Base-by-base conservation (phyloP, 2,329 filamentous ascomycete species). In the Akanthomyces dipterigenus region DNA sequence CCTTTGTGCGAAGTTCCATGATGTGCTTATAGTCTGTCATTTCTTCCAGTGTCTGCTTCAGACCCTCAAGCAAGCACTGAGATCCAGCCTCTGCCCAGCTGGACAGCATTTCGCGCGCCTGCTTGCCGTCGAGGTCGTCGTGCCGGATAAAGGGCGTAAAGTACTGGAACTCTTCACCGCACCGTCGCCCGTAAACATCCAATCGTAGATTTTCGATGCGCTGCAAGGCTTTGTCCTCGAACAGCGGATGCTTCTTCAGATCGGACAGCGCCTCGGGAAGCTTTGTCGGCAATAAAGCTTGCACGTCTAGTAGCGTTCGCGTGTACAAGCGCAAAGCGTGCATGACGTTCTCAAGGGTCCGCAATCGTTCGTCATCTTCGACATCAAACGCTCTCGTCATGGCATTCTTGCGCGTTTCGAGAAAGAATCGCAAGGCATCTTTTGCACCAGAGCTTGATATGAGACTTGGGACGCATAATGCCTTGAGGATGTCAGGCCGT, bases 81-180 rank as follows among this genome's bases (percentile, higher is more conserved):
- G 84, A 82, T 1, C 85, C 86, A 55, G 81, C 79, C 55, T 79
- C 79, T 0, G 86, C 85, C 89, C 89, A 93, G 31, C 70, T 71
- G 24, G 80, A 80, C 16, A 91, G 79, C 72, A 84, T 84, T 2
- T 84, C 81, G 46, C 81, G 80, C 1, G 84, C 83, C 63, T 86
- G 81, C 26, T 78, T 74, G 22, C 82, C 84, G 26, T 86, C 82
- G 5, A 90, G 73, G 65, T 95, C 89, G 65, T 93, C 90, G 67
- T 96, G 87, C 34, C 90, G 86, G 40, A 96, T 89, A 76, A 91
- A 96, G 0, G 93, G 93, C 1, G 87, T 93, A 70, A 96, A 97
- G 65, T 88, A 89, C 51, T 84, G 85, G 46, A 96, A 89, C 63
- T 96, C 91, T 8, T 92, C 86, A 20, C 89, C 83, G 64, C 95